phyloP scores from a whole-genome alignment of 768 basidiomycete genomes.

The Termitomyces sp. region DNA sequence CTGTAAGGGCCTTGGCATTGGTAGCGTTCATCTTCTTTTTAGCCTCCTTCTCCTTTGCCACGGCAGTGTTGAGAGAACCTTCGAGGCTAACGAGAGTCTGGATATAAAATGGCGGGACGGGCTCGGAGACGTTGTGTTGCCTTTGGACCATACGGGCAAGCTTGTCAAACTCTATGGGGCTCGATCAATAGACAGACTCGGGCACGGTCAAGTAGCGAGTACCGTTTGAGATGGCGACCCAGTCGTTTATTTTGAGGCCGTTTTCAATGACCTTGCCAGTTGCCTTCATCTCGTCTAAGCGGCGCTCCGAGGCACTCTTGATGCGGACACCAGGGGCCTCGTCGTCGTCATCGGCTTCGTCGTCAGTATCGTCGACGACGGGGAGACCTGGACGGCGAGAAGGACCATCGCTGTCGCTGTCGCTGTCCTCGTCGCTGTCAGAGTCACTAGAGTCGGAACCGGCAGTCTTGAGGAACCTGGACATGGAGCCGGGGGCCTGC shows the following conservation, averaged over 20 bases:
- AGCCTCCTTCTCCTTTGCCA: constrained; percentile 84
- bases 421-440: constrained; percentile 51
- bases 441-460: constrained; percentile 57
- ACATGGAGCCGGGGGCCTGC: constrained; percentile 47
- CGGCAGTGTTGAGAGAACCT: constrained; percentile 59
- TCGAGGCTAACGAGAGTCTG: constrained; percentile 74
- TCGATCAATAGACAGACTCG: background rate
- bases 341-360: constrained; percentile 47
- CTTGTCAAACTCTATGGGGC: constrained; percentile 85
- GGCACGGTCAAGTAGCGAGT: background rate
- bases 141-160: constrained; percentile 84
- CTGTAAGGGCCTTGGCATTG: constrained; percentile 90
- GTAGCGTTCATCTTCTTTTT: constrained; percentile 96
- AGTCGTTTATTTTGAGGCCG: constrained; percentile 93
- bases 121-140: constrained; percentile 80
- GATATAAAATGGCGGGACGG: constrained; percentile 82
- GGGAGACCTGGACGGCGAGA: constrained; percentile 26
- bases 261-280: constrained; percentile 91
- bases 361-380: constrained; percentile 31
- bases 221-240: constrained; percentile 90
- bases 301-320: constrained; percentile 87
- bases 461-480: constrained; percentile 67
- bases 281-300: constrained; percentile 92
- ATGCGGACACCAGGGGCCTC: constrained; percentile 69
- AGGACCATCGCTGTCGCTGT: constrained; percentile 43